phyloP scores from a whole-genome alignment of 331 rosid species.

The Malus hybrid region DNA sequence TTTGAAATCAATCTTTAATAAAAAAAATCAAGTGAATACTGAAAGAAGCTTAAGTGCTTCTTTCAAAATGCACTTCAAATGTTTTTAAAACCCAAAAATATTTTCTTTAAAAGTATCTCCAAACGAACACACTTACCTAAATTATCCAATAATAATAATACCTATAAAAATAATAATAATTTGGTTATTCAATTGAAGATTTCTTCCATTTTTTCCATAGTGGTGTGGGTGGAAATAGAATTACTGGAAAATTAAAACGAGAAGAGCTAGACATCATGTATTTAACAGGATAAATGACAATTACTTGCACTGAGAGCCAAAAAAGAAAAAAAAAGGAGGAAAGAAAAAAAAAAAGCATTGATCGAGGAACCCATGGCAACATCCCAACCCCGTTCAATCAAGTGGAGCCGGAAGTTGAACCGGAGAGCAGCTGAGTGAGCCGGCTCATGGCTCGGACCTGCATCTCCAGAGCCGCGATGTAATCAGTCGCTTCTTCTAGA shows the following conservation, averaged over 20 bases:
- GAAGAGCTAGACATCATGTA: slow-evolving; percentile 7
- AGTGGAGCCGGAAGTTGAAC: slow-evolving; percentile 32
- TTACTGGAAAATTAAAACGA: slow-evolving; percentile 10
- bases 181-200: not conserved
- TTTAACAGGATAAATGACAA: slow-evolving; percentile 22
- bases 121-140: not conserved
- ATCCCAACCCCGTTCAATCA: slow-evolving; percentile 22
- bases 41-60: too few relatives aligned
- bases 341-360: not conserved
- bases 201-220: not conserved
- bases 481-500: slow-evolving; percentile 79
- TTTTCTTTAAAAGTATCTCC: rapidly evolving
- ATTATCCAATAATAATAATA: not conserved
- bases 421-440: slow-evolving; percentile 51
- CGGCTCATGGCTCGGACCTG: slow-evolving; percentile 85
- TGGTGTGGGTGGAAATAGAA: slow-evolving; percentile 14
- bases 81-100: too few relatives aligned
- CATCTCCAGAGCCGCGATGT: slow-evolving; percentile 91
- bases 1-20: too few relatives aligned
- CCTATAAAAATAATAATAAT: too few relatives aligned
- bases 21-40: too few relatives aligned
- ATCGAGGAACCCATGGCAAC: slow-evolving; percentile 29
- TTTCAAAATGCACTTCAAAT: too few relatives aligned
- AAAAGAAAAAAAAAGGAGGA: not conserved
- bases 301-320: slow-evolving; percentile 20